Evolutionary conservation across 805 yeast species (phyloP), one percentile per base, ranked within the genome.

Genomic region (Grigorovia humatica): DNA sequence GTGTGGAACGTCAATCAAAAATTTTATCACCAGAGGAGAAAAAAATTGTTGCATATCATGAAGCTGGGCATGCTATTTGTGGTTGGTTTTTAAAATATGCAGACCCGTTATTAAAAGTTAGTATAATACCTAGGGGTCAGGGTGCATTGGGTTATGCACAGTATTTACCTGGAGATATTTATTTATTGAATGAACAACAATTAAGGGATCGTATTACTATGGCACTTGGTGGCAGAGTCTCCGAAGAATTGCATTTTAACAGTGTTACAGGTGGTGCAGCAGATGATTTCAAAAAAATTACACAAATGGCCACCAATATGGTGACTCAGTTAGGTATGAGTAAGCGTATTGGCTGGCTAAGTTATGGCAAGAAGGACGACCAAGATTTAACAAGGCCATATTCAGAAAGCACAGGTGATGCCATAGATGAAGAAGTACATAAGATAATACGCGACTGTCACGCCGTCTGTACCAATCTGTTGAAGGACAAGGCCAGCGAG

Each of bases 61-160:
- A 93, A 69, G 99, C 99, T 2, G 99, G 99, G 4, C 99, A 95
- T 70, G 99, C 99, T 11, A 80, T 93, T 54, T 90, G 98, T 69
- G 99, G 99, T 12, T 93, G 99, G 99, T 89, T 74, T 64, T 76
- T 93, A 62, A 80, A 86, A 67, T 78, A 78, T 68, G 96, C 98
- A 1, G 96, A 91, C 65, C 99, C 99, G 8, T 73, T 95, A 52
- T 75, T 93, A 54, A 93, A 93, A 73, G 99, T 93, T 18, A 88
- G 97, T 15, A 93, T 95, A 61, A 88, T 93, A 55, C 99, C 99
- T 43, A 79, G 98, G 62, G 98, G 98, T 15, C 93, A 85, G 70
- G 96, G 96, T 57, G 96, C 98, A 2, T 75, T 93, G 50, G 99
- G 99, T 20, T 93, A 95, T 67, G 99, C 99, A 1, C 96, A 93